A percentile compares a stretch with the other conserved stretches of the same genome.
Conservation (phyloP, 768 basidiomycete species). For the Termitomyces sp. region DNA sequence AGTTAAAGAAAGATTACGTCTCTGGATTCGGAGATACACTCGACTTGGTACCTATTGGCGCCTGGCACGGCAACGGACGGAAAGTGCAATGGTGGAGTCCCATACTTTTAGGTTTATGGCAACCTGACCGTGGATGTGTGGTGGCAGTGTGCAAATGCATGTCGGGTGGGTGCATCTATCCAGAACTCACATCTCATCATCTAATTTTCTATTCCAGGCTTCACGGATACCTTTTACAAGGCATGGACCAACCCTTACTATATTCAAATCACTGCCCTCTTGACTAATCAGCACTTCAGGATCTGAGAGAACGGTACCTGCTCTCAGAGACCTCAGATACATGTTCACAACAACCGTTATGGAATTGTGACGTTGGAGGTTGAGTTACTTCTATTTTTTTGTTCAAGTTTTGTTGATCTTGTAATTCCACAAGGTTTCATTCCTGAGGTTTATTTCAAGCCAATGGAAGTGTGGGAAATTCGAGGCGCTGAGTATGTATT, state of each 20-base stretch:
- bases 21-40: conserved; percentile 70
- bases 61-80: conserved; percentile 87
- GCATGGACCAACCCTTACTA: conserved; percentile 22
- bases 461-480: conserved; percentile 86
- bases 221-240: conserved; percentile 80
- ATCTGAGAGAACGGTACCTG: conserved; percentile 59
- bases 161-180: conserved; percentile 48
- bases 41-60: conserved; percentile 69
- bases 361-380: conserved; percentile 68
- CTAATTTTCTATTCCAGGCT: conserved; percentile 40
- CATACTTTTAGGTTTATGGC: conserved; percentile 73
- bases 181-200: not conserved
- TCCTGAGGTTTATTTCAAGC: conserved; percentile 66
- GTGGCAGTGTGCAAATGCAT: conserved; percentile 89
- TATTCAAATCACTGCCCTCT: conserved; percentile 3
- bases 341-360: conserved; percentile 46
- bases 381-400: conserved; percentile 13
- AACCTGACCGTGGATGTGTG: conserved; percentile 51
- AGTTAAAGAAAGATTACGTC: conserved; percentile 92
- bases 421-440: conserved; percentile 37
- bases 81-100: conserved; percentile 94
- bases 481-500: conserved; percentile 61
- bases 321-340: conserved; percentile 39
- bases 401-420: not conserved
- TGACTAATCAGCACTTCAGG: conserved; percentile 31